Conservation (phyloP, 805 yeast genomes). For the Kuraishia borneana region DNA sequence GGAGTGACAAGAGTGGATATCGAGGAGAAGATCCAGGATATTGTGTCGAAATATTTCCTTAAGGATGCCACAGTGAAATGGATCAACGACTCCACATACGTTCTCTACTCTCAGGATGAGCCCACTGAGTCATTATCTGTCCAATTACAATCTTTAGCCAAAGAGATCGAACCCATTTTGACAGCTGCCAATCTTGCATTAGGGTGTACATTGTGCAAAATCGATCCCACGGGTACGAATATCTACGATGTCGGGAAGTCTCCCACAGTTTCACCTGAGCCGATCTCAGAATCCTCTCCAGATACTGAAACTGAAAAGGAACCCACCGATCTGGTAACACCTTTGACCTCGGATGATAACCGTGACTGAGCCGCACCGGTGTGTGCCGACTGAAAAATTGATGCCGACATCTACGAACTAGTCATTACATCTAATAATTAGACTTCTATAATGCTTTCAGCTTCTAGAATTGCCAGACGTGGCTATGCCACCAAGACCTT, state of each 20-base stretch:
- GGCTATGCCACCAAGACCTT: conserved; percentile 28
- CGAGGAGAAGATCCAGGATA: conserved; percentile 16
- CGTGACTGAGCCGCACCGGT: no score
- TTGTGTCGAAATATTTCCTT: conserved; percentile 13
- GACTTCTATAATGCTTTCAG: conserved; percentile 9
- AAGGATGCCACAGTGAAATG: conserved; percentile 23
- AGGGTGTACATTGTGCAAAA: conserved; percentile 32
- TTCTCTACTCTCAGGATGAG: conserved; percentile 23
- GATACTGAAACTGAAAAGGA: neutral
- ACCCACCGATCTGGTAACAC: no score
- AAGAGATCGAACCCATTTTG: conserved; percentile 20
- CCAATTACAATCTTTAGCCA: conserved; percentile 28
- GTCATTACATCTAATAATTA: no score
- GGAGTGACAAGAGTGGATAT: conserved; percentile 40
- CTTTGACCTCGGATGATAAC: no score
- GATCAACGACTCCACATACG: conserved; percentile 28
- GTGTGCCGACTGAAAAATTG: no score
- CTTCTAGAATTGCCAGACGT: conserved; percentile 12
- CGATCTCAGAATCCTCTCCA: neutral
- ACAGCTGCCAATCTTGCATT: conserved; percentile 34
- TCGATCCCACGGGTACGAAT: conserved; percentile 24
- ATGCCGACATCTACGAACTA: no score
- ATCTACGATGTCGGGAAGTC: conserved; percentile 15
- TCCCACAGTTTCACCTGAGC: neutral
- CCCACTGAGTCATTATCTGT: conserved; percentile 27